phyloP scores from a whole-genome alignment of 176 grass and related monocot genomes.

The Cymbopogon citratus region DNA sequence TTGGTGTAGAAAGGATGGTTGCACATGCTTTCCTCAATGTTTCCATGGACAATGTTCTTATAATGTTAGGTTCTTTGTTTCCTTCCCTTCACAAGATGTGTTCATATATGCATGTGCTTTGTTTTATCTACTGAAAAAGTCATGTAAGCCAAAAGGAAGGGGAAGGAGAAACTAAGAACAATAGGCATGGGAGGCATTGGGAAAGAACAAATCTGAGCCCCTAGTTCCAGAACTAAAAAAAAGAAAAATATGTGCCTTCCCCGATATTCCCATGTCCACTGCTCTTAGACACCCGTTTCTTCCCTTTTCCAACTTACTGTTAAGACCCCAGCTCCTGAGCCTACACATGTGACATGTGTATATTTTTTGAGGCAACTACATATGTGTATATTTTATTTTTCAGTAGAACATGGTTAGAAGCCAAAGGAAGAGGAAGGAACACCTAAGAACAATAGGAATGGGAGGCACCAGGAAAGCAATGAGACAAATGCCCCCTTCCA shows the following conservation, averaged over 20 bases:
- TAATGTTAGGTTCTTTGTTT: not conserved
- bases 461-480: slow-evolving; percentile 16
- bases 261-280: not conserved
- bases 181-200: not conserved
- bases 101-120: not conserved
- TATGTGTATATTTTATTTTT: not conserved
- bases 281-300: not conserved
- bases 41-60: not conserved
- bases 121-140: not conserved
- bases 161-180: slow-evolving; percentile 9
- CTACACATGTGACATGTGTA: not conserved
- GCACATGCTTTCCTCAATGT: not conserved
- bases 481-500: no score
- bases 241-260: not conserved
- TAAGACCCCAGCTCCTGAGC: not conserved
- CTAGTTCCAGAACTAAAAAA: not conserved
- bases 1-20: not conserved
- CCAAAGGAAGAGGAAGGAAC: slow-evolving; percentile 18
- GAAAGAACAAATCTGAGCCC: not conserved
- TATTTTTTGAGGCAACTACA: not conserved
- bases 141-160: not conserved
- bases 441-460: slow-evolving; percentile 14
- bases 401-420: not conserved
- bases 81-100: not conserved
- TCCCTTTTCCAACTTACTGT: slow-evolving; percentile 6